A percentile compares a stretch with the other conserved stretches of the same genome.
Conservation (phyloP, 176 grass and related monocot species). For the Poa pratensis region DNA sequence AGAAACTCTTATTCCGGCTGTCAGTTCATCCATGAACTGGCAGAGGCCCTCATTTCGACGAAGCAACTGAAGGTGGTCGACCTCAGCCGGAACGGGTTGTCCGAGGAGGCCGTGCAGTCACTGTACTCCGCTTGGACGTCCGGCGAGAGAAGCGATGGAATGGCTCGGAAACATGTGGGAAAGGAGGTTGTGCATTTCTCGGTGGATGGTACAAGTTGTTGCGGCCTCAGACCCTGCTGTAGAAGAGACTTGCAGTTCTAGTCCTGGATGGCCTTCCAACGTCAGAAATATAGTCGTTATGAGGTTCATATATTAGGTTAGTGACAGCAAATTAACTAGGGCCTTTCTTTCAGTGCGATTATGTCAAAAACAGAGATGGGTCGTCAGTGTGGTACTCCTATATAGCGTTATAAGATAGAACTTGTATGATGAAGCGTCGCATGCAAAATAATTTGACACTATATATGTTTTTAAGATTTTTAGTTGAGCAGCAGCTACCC, state of each 20-base stretch:
- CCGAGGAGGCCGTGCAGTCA: slow-evolving; percentile 50
- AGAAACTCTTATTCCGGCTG: slow-evolving; percentile 35
- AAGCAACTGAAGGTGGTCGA: slow-evolving; percentile 75
- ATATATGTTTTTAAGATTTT: no score
- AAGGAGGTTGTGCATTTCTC: slow-evolving; percentile 79
- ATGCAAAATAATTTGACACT: no score
- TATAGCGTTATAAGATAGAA: no score
- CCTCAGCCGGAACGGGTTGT: slow-evolving; percentile 73
- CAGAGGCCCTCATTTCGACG: slow-evolving; percentile 49
- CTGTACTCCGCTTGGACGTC: slow-evolving; percentile 77
- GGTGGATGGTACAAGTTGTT: slow-evolving; percentile 61
- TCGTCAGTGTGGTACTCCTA: background rate
- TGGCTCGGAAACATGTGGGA: slow-evolving; percentile 57
- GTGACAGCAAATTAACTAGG: slow-evolving; percentile 36
- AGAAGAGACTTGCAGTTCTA: slow-evolving; percentile 65
- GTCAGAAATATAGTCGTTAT: no score
- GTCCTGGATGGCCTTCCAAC: background rate
- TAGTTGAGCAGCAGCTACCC: no score
- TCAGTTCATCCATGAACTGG: slow-evolving; percentile 62
- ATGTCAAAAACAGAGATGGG: background rate
- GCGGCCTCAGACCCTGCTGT: slow-evolving; percentile 74
- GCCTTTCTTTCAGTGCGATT: background rate
- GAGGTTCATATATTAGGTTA: slow-evolving; percentile 15
- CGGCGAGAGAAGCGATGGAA: slow-evolving; percentile 45
- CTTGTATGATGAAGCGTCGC: no score